phyloP scores from a whole-genome alignment of 371 early-diverging fungal genomes.

The Apophysomyces variabilis region DNA sequence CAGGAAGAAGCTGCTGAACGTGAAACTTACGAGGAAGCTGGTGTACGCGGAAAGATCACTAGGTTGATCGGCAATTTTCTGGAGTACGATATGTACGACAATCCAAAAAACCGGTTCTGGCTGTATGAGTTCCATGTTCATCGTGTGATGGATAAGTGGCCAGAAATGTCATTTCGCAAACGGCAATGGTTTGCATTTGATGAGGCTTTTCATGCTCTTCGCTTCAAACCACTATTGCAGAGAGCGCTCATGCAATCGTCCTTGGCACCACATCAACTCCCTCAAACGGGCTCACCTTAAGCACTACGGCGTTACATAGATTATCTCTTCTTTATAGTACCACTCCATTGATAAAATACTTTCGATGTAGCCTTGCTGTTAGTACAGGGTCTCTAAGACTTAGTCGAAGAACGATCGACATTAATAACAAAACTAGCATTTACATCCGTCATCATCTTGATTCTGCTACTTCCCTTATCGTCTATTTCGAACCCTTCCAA shows the following conservation, averaged over 20 bases:
- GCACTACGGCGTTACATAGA: not conserved
- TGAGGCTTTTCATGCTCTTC: constrained; percentile 51
- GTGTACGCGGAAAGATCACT: constrained; percentile 35
- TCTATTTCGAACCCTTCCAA: too few species aligned
- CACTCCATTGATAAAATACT: not conserved
- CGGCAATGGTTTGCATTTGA: constrained; percentile 64
- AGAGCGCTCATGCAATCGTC: constrained; percentile 44
- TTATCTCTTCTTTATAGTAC: not conserved
- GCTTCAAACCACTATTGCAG: constrained; percentile 59
- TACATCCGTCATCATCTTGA: too few species aligned
- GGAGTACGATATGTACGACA: constrained; percentile 49
- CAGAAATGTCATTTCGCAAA: constrained; percentile 56
- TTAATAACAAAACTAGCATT: too few species aligned
- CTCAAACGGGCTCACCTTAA: not conserved
- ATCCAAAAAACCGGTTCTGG: constrained; percentile 54
- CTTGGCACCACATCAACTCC: constrained; percentile 2
- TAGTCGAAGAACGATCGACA: too few species aligned
- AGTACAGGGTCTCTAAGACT: too few species aligned
- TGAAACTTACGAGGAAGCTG: constrained; percentile 65
- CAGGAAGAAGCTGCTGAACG: constrained; percentile 60
- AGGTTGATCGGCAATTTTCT: constrained; percentile 50
- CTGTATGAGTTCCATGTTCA: constrained; percentile 64
- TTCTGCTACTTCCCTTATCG: too few species aligned
- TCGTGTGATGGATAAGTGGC: constrained; percentile 55
- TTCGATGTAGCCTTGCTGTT: too few species aligned